Base-by-base conservation (phyloP, 768 basidiomycete species). In the Pisolithus tinctorius region DNA sequence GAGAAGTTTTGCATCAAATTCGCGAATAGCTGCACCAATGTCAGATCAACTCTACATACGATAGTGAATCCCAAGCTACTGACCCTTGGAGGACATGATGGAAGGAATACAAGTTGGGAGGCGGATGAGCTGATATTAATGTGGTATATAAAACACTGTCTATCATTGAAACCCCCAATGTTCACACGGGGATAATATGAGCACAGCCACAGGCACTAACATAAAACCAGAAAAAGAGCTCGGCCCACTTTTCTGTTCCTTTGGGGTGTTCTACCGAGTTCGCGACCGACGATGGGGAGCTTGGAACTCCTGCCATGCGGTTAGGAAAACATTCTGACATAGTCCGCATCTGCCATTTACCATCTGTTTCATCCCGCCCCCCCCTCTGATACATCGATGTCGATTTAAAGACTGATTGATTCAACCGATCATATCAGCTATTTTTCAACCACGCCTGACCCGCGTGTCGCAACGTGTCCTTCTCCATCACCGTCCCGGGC, bases 1-100 rank as follows among this genome's bases (percentile, higher is more conserved):
- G 58, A 98, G 80, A 60, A 97, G 89, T 78, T 98, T 99, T 59
- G 95, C 95, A 69, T 99, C 95, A 79, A 93, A 98, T 79, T 97
- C 93, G 66, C 90, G 88, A 75, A 97, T 95, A 60, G 86, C 83
- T 84, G 50, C 23, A 20, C 16, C 16, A 10, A 26, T 4, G 5
- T 42, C 5, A 10, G 2, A 4, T 6, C n/a, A 3, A 11, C 37
- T 42, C 31, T 17, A 25, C 31, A 40, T 37, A 27, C 44, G 31
- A 34, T 45, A 39, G 30, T 7, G 29, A 31, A 14, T 40, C 0
- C 0, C 7, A 26, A 39, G 2, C 40, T 9, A 16, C 63, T 2
- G 2, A 67, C 65, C 65, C 63, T 66, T 68, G 43, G 65, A 66
- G 51, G 65, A 66, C 65, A 66, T 66, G 64, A 44, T n/a, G 31